Conservation (phyloP, 305 asterid genomes). For the Nicotiana rustica region DNA sequence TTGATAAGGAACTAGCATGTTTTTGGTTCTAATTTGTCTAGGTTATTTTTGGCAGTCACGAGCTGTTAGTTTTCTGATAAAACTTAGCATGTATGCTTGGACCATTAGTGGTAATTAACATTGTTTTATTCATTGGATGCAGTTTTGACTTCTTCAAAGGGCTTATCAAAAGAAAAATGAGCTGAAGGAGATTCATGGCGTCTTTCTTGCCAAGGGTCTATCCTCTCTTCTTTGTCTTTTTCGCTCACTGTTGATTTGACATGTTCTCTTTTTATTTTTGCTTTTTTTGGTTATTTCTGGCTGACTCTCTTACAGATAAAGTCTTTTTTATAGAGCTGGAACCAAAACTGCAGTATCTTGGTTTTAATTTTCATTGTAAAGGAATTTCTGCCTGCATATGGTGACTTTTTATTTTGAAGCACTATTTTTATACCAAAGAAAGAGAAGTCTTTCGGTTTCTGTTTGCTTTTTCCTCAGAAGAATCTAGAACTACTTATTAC, state of each 20-base stretch:
- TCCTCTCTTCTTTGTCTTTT: no score
- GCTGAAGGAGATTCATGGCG: constrained; percentile 39
- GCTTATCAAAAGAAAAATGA: constrained; percentile 70
- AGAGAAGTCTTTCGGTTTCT: neutral
- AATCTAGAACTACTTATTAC: no score
- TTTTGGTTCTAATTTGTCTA: constrained; percentile 14
- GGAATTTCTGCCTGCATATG: neutral
- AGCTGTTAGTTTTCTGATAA: neutral
- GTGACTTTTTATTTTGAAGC: neutral
- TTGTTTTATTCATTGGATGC: constrained; percentile 39
- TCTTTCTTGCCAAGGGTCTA: no score
- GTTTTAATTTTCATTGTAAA: no score
- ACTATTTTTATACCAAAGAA: neutral
- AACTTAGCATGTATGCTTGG: neutral
- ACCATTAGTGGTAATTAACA: constrained; percentile 9
- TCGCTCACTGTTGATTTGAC: no score
- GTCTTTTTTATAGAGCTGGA: no score
- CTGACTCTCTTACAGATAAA: no score
- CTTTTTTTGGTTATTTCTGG: no score
- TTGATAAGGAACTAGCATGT: neutral
- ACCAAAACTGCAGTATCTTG: no score
- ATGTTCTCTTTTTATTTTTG: no score
- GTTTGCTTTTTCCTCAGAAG: no score
- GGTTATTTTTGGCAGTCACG: constrained; percentile 3
- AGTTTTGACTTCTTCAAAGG: constrained; percentile 91